Evolutionary conservation across 768 basidiomycete species (phyloP).

Genomic region (Rhodosporidiobolus odoratus): DNA sequence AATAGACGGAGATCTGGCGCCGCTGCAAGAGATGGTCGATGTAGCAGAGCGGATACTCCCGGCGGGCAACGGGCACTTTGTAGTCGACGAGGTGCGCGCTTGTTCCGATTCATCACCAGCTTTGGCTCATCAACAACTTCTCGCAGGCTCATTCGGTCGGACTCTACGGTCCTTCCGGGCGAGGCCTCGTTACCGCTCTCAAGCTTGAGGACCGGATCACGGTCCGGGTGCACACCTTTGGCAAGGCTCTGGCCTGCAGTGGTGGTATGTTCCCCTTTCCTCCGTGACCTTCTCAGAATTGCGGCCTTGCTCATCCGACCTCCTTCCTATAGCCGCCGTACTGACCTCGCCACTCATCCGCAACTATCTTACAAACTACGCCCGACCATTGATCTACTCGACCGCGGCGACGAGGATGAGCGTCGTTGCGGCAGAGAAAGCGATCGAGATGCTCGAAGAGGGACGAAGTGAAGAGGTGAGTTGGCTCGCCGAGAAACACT

Average conservation of each 20-base stretch:
- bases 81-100: conserved; percentile 61
- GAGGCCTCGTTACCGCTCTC: conserved; percentile 65
- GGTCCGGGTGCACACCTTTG: conserved; percentile 82
- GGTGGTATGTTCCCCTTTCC: conserved; percentile 59
- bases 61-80: conserved; percentile 60
- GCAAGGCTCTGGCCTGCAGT: conserved; percentile 77
- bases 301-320: background rate
- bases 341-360: conserved; percentile 66
- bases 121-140: background rate
- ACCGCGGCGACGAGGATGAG: conserved; percentile 74
- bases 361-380: conserved; percentile 85
- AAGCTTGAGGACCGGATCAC: conserved; percentile 67
- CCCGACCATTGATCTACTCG: conserved; percentile 83
- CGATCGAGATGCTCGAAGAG: conserved; percentile 70
- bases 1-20: conserved; percentile 92
- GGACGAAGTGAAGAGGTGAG: conserved; percentile 53
- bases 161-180: conserved; percentile 71
- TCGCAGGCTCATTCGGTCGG: conserved; percentile 76
- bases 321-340: conserved; percentile 59
- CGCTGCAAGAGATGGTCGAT: conserved; percentile 62
- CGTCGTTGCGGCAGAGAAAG: conserved; percentile 67
- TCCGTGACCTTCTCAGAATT: background rate
- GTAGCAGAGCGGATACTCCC: conserved; percentile 59
- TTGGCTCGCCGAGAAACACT: too few species aligned
- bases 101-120: background rate